These are phyloP conservation scores for Linderniella brevidens DNA, from an alignment of 257 asterid species.

Conservation along the genomic window DNA sequence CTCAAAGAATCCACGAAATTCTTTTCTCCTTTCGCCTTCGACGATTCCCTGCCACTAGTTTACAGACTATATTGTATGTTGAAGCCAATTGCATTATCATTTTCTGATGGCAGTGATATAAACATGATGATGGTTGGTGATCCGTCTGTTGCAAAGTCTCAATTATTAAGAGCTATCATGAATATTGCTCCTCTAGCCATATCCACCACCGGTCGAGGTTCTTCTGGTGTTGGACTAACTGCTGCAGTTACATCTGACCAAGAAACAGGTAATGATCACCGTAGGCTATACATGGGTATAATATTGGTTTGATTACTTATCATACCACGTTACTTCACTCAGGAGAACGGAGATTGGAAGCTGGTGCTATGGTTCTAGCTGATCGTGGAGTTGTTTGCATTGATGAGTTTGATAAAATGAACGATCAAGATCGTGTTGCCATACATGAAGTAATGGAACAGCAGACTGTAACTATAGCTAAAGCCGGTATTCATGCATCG, in stretches of 20 bases:
- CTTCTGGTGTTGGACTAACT: conserved; percentile 97
- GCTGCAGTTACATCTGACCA: conserved; percentile 99
- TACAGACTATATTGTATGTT: neutral
- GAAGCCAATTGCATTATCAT: too few relatives aligned
- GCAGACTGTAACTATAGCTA: conserved; percentile 96
- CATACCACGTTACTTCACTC: neutral
- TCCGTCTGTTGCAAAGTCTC: conserved; percentile 99
- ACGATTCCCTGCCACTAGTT: conserved; percentile 7
- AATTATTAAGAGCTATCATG: conserved; percentile 87
- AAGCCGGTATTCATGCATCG: conserved; percentile 97
- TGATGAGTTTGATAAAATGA: conserved; percentile 96
- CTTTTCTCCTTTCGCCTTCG: neutral
- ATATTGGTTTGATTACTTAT: conserved; percentile 8
- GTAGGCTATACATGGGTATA: too few relatives aligned
- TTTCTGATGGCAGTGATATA: conserved; percentile 45
- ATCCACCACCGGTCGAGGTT: conserved; percentile 96
- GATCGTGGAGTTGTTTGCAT: conserved; percentile 95
- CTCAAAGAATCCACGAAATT: neutral
- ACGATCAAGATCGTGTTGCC: conserved; percentile 95
- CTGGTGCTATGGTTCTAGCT: conserved; percentile 99
- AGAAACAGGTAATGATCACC: conserved; percentile 55
- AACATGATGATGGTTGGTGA: conserved; percentile 99
- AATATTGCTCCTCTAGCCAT: conserved; percentile 94
- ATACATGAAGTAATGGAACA: conserved; percentile 99
- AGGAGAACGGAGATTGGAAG: conserved; percentile 93